phyloP scores from a whole-genome alignment of 768 basidiomycete genomes.

The Porphyrellus cyaneotinctus region DNA sequence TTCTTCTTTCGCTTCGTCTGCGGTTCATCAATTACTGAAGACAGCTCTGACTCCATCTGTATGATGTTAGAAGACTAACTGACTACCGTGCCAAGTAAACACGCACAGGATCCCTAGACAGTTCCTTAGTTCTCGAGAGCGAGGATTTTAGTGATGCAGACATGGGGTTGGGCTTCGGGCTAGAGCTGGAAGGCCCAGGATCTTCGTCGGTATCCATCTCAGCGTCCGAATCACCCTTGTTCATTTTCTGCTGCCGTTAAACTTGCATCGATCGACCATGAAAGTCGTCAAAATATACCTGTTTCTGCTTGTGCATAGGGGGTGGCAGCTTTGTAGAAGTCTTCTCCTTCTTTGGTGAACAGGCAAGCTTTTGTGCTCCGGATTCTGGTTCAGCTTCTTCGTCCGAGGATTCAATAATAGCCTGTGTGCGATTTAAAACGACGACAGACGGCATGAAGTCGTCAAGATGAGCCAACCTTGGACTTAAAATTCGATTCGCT shows the following conservation, averaged over 20 bases:
- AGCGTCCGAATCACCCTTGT: slow-evolving; percentile 7
- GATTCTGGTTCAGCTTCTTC: slow-evolving; percentile 21
- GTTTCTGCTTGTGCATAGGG: slow-evolving; percentile 14
- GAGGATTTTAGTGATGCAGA: slow-evolving; percentile 3
- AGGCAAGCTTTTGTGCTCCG: background rate
- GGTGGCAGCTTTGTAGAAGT: slow-evolving; percentile 1
- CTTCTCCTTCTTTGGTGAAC: slow-evolving; percentile 10
- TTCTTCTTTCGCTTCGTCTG: slow-evolving; percentile 45
- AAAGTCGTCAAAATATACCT: slow-evolving; percentile 1
- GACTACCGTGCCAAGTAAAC: background rate
- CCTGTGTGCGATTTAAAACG: slow-evolving; percentile 8
- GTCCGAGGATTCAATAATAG: slow-evolving; percentile 28
- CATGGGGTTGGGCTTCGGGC: background rate
- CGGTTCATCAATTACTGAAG: slow-evolving; percentile 55
- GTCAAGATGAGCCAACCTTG: slow-evolving; percentile 12
- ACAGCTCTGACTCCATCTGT: slow-evolving; percentile 46
- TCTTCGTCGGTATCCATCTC: slow-evolving; percentile 4
- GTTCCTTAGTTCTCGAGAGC: slow-evolving; percentile 6
- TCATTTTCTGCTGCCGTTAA: background rate
- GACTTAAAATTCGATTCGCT: slow-evolving; percentile 25
- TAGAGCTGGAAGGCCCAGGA: slow-evolving; percentile 14
- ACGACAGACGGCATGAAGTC: background rate
- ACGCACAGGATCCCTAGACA: slow-evolving; percentile 20
- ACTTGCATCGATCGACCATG: background rate
- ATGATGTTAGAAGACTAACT: slow-evolving; percentile 22